phyloP scores from a whole-genome alignment of 176 grass and related monocot genomes.

The Zea mays region Zm-B73-REFERENCE-NAM-5.0 NC_050098.1:215826001-215826500 shows the following conservation, averaged over 20 bases:
- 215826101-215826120: conserved; percentile 45
- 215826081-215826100: conserved; percentile 41
- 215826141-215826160: conserved; percentile 25
- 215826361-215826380: too few species aligned
- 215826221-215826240: not conserved
- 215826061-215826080: conserved; percentile 66
- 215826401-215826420: too few species aligned
- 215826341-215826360: not conserved
- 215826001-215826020: conserved; percentile 35
- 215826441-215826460: too few species aligned
- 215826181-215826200: conserved; percentile 21
- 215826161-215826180: not conserved
- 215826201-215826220: not conserved
- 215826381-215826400: too few species aligned
- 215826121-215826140: conserved; percentile 37
- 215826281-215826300: not conserved
- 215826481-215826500: too few species aligned
- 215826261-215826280: not conserved
- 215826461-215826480: too few species aligned
- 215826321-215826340: not conserved
- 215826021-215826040: conserved; percentile 28
- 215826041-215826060: conserved; percentile 33
- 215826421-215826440: too few species aligned
- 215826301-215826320: not conserved
- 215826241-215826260: not conserved